A percentile compares a stretch with the other conserved stretches of the same genome.
phyloP scores from a whole-genome alignment of 139 green algal species.

The Volvox reticuliferus region DNA sequence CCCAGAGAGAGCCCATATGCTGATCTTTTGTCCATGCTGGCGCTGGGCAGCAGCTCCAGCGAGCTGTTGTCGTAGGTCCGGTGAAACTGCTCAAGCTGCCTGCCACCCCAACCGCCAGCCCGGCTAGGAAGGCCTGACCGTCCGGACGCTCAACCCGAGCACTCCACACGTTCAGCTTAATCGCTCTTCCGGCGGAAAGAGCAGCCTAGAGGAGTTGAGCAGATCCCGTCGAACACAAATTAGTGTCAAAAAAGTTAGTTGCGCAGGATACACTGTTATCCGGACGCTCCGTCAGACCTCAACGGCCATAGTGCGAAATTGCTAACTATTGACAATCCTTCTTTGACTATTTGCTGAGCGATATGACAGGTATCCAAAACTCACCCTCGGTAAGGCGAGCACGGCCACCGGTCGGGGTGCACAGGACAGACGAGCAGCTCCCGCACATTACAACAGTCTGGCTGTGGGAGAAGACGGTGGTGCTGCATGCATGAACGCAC shows the following conservation, averaged over 20 bases:
- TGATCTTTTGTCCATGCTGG: constrained; percentile 19
- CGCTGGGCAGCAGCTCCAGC: constrained; percentile 34
- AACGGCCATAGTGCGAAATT: too few relatives aligned
- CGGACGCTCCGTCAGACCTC: too few relatives aligned
- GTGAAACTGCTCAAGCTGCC: constrained; percentile 20
- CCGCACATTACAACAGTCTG: constrained; percentile 98
- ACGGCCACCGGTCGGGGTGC: constrained; percentile 95
- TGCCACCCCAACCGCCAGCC: constrained; percentile 44
- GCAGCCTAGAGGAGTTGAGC: constrained; percentile 79
- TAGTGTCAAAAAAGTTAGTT: too few relatives aligned
- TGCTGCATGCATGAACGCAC: constrained; percentile 75
- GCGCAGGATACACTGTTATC: too few relatives aligned
- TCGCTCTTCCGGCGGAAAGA: constrained; percentile 97
- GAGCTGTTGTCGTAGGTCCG: background rate
- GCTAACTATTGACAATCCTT: too few relatives aligned
- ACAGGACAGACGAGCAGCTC: constrained; percentile 96
- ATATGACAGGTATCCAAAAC: background rate
- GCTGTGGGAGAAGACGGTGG: constrained; percentile 98
- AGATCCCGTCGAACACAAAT: too few relatives aligned
- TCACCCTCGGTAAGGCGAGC: constrained; percentile 95
- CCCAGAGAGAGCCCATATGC: constrained; percentile 9
- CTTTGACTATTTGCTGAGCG: too few relatives aligned
- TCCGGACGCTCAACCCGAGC: background rate
- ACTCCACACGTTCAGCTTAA: constrained; percentile 65
- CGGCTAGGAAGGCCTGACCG: constrained; percentile 14